phyloP scores from a whole-genome alignment of 1,284 basidiomycete species.

The Ustilago curta region DNA sequence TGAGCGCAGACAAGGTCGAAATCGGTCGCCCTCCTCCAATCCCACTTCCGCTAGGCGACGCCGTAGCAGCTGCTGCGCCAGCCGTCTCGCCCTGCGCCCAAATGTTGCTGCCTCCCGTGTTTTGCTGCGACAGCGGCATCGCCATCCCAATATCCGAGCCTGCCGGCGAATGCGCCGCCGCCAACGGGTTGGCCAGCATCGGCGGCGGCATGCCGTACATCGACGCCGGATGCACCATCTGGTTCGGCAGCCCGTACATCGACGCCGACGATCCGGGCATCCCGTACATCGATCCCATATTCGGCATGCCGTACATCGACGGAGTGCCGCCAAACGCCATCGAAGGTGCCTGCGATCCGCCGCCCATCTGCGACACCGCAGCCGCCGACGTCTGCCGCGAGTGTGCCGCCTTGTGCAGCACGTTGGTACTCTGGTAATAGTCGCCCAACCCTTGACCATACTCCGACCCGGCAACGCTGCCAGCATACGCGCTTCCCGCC shows the following conservation, averaged over 20 bases:
- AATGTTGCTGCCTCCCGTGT: conserved; percentile 45
- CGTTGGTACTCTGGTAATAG: conserved; percentile 67
- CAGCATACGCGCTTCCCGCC: conserved; percentile 46
- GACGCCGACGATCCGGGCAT: conserved; percentile 48
- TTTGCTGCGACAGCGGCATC: conserved; percentile 57
- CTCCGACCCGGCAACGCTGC: conserved; percentile 50
- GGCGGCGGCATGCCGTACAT: conserved; percentile 60
- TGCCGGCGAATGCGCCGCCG: conserved; percentile 26
- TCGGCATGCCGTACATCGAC: conserved; percentile 58
- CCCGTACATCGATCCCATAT: conserved; percentile 57
- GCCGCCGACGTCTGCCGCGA: conserved; percentile 49
- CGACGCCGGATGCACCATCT: conserved; percentile 29
- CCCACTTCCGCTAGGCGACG: background rate
- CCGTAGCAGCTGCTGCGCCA: conserved; percentile 7
- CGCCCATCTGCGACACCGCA: conserved; percentile 44
- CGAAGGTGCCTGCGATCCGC: conserved; percentile 33
- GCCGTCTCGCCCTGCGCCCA: conserved; percentile 26
- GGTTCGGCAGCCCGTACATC: conserved; percentile 60
- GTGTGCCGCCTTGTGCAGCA: conserved; percentile 50
- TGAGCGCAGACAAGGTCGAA: conserved; percentile 45
- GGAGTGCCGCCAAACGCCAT: conserved; percentile 44
- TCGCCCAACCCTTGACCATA: conserved; percentile 50
- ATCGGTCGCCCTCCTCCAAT: conserved; percentile 23
- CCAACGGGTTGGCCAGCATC: conserved; percentile 39
- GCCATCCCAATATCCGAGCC: conserved; percentile 40